Conservation (phyloP, 257 asterid species). For the Solanum medicagineum region DNA sequence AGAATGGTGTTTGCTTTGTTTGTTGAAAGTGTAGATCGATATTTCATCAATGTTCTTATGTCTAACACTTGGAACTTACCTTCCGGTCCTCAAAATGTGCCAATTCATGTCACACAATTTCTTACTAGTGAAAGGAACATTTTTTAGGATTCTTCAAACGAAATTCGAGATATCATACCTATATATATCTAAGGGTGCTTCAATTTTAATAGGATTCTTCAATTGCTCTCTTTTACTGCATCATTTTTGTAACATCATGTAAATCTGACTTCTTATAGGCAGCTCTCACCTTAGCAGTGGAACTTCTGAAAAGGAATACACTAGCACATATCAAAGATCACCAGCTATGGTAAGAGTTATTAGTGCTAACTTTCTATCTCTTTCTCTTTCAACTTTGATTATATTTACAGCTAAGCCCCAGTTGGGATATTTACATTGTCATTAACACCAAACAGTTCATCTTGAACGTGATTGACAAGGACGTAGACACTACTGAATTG, state of each 20-base stretch:
- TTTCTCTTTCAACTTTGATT: neutral
- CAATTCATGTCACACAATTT: neutral
- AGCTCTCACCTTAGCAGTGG: conserved; percentile 27
- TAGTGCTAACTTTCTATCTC: neutral
- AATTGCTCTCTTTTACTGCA: neutral
- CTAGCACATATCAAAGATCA: conserved; percentile 23
- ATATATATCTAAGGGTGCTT: neutral
- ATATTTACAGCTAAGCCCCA: neutral
- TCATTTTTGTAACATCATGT: neutral
- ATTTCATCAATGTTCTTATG: neutral
- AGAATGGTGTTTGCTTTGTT: neutral
- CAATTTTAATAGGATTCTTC: neutral
- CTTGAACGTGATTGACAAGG: neutral
- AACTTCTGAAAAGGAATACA: conserved; percentile 24
- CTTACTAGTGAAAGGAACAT: neutral
- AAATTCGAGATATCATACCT: neutral
- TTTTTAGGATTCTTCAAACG: neutral
- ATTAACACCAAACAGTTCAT: neutral
- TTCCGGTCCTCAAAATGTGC: neutral
- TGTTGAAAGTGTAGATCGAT: neutral
- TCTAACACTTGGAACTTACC: neutral
- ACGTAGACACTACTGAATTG: neutral
- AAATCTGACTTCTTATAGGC: conserved; percentile 29
- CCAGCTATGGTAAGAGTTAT: conserved; percentile 30
- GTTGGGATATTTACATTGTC: neutral